Percentiles rank a stretch among this genome's conserved stretches.
These are phyloP conservation scores for Lepidium aucheri DNA, from an alignment of 345 rosid species.

Conservation along the genomic window DNA sequence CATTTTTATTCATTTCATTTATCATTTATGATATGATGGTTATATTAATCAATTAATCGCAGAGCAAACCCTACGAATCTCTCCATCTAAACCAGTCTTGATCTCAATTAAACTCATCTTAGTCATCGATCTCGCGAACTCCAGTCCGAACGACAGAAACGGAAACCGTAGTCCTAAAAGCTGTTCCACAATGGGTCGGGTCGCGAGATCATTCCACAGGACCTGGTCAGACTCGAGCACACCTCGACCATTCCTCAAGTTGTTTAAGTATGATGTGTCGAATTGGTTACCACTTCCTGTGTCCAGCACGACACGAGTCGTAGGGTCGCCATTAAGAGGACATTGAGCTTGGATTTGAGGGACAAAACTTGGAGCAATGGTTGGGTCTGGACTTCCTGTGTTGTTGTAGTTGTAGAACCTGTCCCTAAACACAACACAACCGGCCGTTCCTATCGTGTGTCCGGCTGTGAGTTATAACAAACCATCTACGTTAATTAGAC, in stretches of 20 bases:
- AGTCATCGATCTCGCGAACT: constrained; percentile 37
- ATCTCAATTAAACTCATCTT: constrained; percentile 38
- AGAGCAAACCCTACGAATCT: constrained; percentile 37
- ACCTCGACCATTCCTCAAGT: constrained; percentile 38
- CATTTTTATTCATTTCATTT: neutral
- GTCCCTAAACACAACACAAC: constrained; percentile 39
- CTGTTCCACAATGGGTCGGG: constrained; percentile 33
- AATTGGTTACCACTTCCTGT: constrained; percentile 35
- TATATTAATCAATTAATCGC: constrained; percentile 21
- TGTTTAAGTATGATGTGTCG: constrained; percentile 43
- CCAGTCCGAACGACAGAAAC: neutral
- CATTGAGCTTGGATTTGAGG: constrained; percentile 40
- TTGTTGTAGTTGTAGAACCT: constrained; percentile 42
- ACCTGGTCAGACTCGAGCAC: constrained; percentile 49
- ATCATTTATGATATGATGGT: neutral
- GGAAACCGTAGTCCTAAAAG: constrained; percentile 17
- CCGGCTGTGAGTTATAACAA: constrained; percentile 31
- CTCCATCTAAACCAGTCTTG: constrained; percentile 33
- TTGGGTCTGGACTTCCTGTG: constrained; percentile 35
- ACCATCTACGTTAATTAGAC: neutral
- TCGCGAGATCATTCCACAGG: constrained; percentile 37
- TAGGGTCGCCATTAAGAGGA: constrained; percentile 35
- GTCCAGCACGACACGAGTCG: constrained; percentile 37
- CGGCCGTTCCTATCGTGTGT: constrained; percentile 59
- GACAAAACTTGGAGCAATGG: constrained; percentile 36